phyloP scores from a whole-genome alignment of 2,329 filamentous ascomycete genomes.

The Fusarium chlamydosporum region DNA sequence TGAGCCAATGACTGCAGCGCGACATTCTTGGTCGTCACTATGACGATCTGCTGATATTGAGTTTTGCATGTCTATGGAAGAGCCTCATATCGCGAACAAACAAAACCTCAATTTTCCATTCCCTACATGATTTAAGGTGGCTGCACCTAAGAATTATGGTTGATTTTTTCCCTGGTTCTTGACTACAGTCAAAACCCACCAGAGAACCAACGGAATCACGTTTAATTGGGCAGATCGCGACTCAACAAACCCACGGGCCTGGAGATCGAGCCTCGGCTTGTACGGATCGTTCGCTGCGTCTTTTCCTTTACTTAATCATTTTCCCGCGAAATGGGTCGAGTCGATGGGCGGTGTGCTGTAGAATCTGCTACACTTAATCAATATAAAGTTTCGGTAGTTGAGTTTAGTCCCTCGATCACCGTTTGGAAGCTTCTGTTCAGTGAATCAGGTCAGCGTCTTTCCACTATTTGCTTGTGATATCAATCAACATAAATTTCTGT shows the following conservation, averaged over 20 bases:
- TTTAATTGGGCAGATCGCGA: conserved; percentile 7
- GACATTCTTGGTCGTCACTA: conserved; percentile 1
- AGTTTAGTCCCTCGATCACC: neutral
- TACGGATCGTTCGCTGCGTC: neutral
- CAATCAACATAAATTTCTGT: neutral
- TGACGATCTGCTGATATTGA: neutral
- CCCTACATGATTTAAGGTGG: neutral
- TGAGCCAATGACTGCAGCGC: conserved; percentile 56
- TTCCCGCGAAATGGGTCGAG: neutral
- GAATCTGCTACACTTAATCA: neutral
- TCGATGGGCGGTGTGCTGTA: conserved; percentile 2
- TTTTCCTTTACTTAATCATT: no score
- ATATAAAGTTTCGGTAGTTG: conserved; percentile 7
- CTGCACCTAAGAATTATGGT: neutral
- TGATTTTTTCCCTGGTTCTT: neutral
- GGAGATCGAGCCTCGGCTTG: conserved; percentile 1
- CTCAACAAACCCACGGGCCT: conserved; percentile 10
- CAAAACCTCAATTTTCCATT: conserved; percentile 1
- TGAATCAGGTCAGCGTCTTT: neutral
- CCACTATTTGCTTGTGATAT: conserved; percentile 6
- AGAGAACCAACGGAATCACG: neutral
- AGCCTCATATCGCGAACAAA: neutral
- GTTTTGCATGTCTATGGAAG: neutral
- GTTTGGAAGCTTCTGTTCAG: neutral
- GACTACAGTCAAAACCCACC: conserved; percentile 3